A percentile compares a stretch with the other conserved stretches of the same genome.
Conservation (phyloP, 192 early-diverging fungal species). For the Irineochytrium annulatum region DNA sequence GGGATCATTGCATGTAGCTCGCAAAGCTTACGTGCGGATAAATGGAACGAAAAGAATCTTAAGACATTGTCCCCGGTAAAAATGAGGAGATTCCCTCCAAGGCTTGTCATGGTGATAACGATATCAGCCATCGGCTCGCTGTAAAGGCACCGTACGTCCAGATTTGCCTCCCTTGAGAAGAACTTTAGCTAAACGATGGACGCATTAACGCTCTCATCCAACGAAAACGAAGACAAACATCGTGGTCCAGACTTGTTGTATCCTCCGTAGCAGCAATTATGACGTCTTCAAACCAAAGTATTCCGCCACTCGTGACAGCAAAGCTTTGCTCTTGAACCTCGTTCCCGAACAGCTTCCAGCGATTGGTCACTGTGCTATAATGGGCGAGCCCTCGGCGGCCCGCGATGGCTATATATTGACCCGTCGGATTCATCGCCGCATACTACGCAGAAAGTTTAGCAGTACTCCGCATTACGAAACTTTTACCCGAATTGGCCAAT, state of each 20-base stretch:
- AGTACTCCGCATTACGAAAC: too few relatives aligned
- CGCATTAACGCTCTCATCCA: neutral
- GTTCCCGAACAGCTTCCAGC: slow-evolving; percentile 92
- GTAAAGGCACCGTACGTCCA: slow-evolving; percentile 64
- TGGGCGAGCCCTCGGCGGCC: slow-evolving; percentile 79
- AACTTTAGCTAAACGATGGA: slow-evolving; percentile 52
- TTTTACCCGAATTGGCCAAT: slow-evolving; percentile 76
- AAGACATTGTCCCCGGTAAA: slow-evolving; percentile 60
- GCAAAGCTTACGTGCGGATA: too few relatives aligned
- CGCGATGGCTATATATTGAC: slow-evolving; percentile 76
- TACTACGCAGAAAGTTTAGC: slow-evolving; percentile 35
- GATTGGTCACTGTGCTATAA: slow-evolving; percentile 62
- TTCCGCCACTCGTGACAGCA: slow-evolving; percentile 55
- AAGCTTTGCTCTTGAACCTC: slow-evolving; percentile 74
- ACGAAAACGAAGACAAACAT: slow-evolving; percentile 10
- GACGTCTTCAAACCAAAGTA: slow-evolving; percentile 68
- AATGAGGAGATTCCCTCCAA: slow-evolving; percentile 54
- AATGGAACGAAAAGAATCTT: slow-evolving; percentile 43
- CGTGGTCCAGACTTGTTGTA: slow-evolving; percentile 25
- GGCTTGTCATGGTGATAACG: slow-evolving; percentile 49
- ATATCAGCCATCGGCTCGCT: slow-evolving; percentile 44
- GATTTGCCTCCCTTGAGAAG: slow-evolving; percentile 68
- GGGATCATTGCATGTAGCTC: too few relatives aligned
- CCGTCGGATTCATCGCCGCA: slow-evolving; percentile 63
- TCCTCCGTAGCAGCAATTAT: slow-evolving; percentile 66